phyloP scores from a whole-genome alignment of 371 early-diverging fungal species.

The Choanephora cucurbitarum region DNA sequence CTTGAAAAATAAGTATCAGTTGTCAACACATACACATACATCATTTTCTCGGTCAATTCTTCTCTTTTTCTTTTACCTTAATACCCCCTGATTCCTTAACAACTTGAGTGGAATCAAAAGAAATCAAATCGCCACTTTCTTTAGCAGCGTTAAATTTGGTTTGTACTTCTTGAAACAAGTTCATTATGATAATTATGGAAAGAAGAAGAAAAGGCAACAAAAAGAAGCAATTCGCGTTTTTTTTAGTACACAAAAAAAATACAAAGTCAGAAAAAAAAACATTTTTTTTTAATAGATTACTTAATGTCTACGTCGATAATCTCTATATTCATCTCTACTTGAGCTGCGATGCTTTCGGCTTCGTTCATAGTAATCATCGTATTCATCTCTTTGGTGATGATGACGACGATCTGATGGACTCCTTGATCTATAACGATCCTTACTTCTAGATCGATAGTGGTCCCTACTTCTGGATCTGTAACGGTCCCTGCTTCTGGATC shows the following conservation, averaged over 20 bases:
- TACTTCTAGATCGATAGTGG: not conserved
- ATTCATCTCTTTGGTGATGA: conserved; percentile 35
- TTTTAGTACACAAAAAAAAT: no score
- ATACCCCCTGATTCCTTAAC: conserved; percentile 25
- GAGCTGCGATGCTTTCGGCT: conserved; percentile 8
- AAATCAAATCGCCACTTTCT: conserved; percentile 27
- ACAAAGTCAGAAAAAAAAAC: no score
- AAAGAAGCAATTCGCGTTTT: no score
- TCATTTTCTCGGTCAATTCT: not conserved
- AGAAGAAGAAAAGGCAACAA: no score
- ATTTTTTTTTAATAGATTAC: no score
- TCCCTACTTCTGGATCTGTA: conserved; percentile 17
- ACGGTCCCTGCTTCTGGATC: conserved; percentile 17
- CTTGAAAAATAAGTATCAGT: not conserved
- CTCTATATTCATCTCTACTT: no score
- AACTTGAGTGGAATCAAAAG: conserved; percentile 23
- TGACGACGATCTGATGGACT: conserved; percentile 13
- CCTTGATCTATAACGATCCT: conserved; percentile 12
- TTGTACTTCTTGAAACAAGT: conserved; percentile 19
- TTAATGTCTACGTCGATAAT: no score
- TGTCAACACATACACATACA: no score
- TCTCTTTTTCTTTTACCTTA: conserved; percentile 20
- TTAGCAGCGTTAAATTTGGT: conserved; percentile 36
- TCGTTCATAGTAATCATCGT: conserved; percentile 34
- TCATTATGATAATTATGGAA: no score